Evolutionary conservation across 2,329 filamentous ascomycete species (phyloP).

Genomic region (Pseudogymnoascus verrucosus): DNA sequence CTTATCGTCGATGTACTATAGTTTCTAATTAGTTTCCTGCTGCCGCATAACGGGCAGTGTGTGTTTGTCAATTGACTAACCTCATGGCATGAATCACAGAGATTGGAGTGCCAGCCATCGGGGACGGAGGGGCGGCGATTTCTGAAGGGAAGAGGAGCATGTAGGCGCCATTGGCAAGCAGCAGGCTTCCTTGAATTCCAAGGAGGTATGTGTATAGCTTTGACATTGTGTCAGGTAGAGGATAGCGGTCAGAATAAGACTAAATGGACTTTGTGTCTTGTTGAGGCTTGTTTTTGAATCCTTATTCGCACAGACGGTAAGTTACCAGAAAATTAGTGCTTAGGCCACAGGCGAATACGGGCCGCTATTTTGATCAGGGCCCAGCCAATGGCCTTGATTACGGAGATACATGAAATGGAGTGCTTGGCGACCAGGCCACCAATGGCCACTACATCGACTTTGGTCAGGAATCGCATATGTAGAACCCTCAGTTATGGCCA

Average conservation of each 20-base stretch:
- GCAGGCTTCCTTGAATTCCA: background rate
- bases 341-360: background rate
- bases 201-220: background rate
- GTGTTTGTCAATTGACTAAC: background rate
- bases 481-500: too few relatives aligned
- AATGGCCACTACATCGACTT: too few relatives aligned
- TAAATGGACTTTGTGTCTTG: background rate
- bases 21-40: background rate
- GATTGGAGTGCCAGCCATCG: background rate
- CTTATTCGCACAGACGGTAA: background rate
- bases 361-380: background rate
- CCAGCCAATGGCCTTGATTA: too few relatives aligned
- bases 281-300: background rate
- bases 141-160: background rate
- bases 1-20: background rate
- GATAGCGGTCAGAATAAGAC: background rate
- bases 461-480: too few relatives aligned
- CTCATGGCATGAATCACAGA: background rate
- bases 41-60: background rate
- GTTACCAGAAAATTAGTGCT: background rate
- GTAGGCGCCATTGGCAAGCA: background rate
- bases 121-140: background rate
- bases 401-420: too few relatives aligned
- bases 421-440: too few relatives aligned
- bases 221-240: background rate